These are phyloP conservation scores for Bryoglossum gracile DNA, from an alignment of 495 filamentous ascomycete genomes.

Conservation along the genomic window DNA sequence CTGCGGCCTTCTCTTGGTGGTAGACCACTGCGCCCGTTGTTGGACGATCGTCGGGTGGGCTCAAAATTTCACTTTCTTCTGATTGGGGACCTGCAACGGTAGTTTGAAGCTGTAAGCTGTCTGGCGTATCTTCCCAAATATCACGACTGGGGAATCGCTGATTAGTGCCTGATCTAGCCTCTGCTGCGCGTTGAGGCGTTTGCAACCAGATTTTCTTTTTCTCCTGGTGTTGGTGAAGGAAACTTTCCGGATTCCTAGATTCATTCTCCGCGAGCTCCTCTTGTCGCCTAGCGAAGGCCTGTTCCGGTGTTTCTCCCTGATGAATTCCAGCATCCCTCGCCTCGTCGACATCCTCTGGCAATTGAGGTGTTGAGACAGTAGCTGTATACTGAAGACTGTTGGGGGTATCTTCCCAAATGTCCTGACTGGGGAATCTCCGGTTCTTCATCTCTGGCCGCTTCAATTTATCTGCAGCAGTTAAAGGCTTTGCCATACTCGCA, in stretches of 20 bases:
- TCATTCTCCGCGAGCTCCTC: slow-evolving; percentile 49
- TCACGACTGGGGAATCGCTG: slow-evolving; percentile 89
- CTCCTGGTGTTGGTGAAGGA: slow-evolving; percentile 35
- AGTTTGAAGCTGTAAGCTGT: slow-evolving; percentile 72
- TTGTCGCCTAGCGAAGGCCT: slow-evolving; percentile 46
- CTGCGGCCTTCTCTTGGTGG: slow-evolving; percentile 24
- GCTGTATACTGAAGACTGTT: slow-evolving; percentile 76
- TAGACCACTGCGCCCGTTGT: slow-evolving; percentile 24
- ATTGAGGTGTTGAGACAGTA: slow-evolving; percentile 76
- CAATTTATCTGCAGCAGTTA: slow-evolving; percentile 51
- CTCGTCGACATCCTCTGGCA: slow-evolving; percentile 49
- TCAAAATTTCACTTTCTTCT: slow-evolving; percentile 34
- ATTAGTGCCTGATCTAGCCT: slow-evolving; percentile 46
- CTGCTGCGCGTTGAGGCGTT: slow-evolving; percentile 33
- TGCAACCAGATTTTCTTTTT: slow-evolving; percentile 36
- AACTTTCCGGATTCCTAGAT: slow-evolving; percentile 32
- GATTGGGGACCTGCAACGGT: slow-evolving; percentile 62
- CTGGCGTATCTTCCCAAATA: slow-evolving; percentile 94
- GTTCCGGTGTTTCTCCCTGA: slow-evolving; percentile 41
- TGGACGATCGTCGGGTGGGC: slow-evolving; percentile 23
- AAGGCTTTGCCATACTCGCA: slow-evolving; percentile 37
- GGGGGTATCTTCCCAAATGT: slow-evolving; percentile 96
- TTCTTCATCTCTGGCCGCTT: slow-evolving; percentile 56
- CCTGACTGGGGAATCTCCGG: slow-evolving; percentile 84
- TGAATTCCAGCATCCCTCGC: slow-evolving; percentile 37